Evolutionary conservation across 345 rosid species (phyloP), one percentile per base, ranked within the genome.

Genomic region (Laguncularia racemosa): DNA sequence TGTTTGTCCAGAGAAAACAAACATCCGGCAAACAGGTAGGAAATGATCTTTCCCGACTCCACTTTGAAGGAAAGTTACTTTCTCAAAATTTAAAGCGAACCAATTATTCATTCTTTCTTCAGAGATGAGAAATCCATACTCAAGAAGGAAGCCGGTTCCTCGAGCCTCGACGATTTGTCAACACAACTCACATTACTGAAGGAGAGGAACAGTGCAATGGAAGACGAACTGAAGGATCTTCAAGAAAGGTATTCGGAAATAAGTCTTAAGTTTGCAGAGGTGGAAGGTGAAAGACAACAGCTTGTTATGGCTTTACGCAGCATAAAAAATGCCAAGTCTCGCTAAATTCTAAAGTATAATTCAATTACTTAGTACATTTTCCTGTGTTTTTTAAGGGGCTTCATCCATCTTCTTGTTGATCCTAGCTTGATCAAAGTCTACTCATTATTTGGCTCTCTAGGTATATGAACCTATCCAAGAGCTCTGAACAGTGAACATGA

Each of bases 201-300:
- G 61, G 71, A 71, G 67, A 66, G 45, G 67, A 78, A 75, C 60
- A 14, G 49, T 52, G 14, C 57, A 13, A 75, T 78, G 80, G 83
- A 74, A 57, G 17, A 21, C 20, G 83, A 78, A 56, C 69, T 78
- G 21, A 78, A 69, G 62, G 80, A 75, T 57, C 71, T 72, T 71
- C 77, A 75, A 70, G 71, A 63, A 26, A 69, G 73, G 49, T 75
- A 78, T 48, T 74, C 79, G 50, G 75, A 69, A 59, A 78, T 74
- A 54, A 78, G 83, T 55, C 75, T 78, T 44, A 72, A 72, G 71
- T 78, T 72, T 50, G 83, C 83, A 40, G 78, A 69, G 53, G 83
- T 78, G 48, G 80, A 78, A 62, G 80, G 83, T 5, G 80, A 75
- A 66, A 63, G 83, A 46, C 80, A 78, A 45, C 49, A 62, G 64